Evolutionary conservation across 2,329 filamentous ascomycete genomes (phyloP), one percentile per base, ranked within the genome.

Genomic region (Fusarium pseudograminearum): DNA sequence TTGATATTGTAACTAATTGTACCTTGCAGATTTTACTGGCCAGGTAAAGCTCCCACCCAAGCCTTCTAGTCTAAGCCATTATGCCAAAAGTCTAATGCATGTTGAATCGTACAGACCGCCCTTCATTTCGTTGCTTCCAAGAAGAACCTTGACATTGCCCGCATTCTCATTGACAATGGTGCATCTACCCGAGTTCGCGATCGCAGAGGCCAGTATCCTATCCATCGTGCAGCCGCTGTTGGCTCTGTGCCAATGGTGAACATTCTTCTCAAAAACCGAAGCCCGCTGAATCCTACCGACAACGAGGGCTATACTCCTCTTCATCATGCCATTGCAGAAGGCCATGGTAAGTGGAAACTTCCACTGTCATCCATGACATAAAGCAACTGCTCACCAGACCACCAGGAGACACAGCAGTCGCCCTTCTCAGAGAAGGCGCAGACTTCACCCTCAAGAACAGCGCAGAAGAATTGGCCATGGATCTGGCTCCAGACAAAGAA

Each of bases 61-160:
- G 15, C 8, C 22, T 28, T 24, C 14, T 16, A 24, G 18, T 40
- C 15, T 20, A 7, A 26, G 8, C 24, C 6, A 18, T 7, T 18
- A 3, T 15, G 33, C n/a, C 33, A 44, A 44, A 41, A n/a, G 8
- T 38, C 31, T 28, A 24, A 36, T 34, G 30, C 24, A 24, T 42
- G 15, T 41, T 44, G 38, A 50, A 30, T 38, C 33, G 22, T 22
- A 30, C 72, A 97, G 88, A 97, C 94, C 24, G 93, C 91, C 12
- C 87, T 99, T 22, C 95, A 98, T 80, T 97, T 98, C 77, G 90
- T 94, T 50, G 91, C 93, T 16, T 97, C 94, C 33, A 99, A 99
- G 80, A 89, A 89, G 74, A 94, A 97, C 77, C 83, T 98, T 45
- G 93, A 97, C 69, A 85, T 92, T 9, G 93, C 93, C 28, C 90